Conservation (phyloP, 441 rosid species). For the Gossypium schwendimanii region DNA sequence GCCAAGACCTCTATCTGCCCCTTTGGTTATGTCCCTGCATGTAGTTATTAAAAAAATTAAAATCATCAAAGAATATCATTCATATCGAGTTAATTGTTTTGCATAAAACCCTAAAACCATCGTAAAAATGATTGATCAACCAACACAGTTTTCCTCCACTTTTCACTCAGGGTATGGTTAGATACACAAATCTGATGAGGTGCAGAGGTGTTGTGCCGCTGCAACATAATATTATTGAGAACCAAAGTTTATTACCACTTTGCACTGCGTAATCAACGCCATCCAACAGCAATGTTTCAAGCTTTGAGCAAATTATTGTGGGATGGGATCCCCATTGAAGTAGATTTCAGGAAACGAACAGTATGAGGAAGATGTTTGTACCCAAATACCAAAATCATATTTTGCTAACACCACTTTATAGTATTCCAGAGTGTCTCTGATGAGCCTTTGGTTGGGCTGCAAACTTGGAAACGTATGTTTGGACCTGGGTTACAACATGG, state of each 20-base stretch:
- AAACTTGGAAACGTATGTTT: background rate
- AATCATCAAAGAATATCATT: no score
- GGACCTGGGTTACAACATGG: background rate
- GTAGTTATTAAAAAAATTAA: no score
- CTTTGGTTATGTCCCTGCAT: no score
- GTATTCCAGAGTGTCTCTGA: background rate
- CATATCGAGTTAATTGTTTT: no score
- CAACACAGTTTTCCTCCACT: constrained; percentile 5
- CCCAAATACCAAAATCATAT: background rate
- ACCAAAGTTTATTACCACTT: background rate
- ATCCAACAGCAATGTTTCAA: background rate
- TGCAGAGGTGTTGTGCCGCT: background rate
- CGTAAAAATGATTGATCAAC: constrained; percentile 3
- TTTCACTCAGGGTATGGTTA: background rate
- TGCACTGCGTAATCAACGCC: constrained; percentile 16
- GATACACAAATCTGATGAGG: constrained; percentile 19
- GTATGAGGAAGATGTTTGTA: background rate
- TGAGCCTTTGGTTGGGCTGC: background rate
- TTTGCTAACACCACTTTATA: background rate
- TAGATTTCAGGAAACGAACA: background rate
- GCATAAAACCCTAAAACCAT: constrained; percentile 10
- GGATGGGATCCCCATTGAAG: background rate
- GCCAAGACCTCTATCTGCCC: no score
- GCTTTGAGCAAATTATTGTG: background rate
- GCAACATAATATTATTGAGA: background rate